Evolutionary conservation across 1,139 yeast species (phyloP), one percentile per base, ranked within the genome.

Genomic region (Taphrina pruni): DNA sequence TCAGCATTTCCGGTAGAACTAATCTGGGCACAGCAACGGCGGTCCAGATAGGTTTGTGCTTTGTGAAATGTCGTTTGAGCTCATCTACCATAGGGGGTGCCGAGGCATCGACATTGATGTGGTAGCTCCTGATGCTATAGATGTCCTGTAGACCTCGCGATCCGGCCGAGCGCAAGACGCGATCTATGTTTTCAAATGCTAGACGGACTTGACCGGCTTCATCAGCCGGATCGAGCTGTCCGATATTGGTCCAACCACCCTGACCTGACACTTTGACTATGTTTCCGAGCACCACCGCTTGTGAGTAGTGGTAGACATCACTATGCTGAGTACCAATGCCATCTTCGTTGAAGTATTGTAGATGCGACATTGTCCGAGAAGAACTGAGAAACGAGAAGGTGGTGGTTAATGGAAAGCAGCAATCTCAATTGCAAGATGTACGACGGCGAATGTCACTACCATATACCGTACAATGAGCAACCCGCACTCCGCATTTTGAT

Each of bases 191-290:
- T 14, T 11, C 43, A 39, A 9, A 39, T 9, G 14, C 43, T 39
- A 39, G 11, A 6, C 43, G 43, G 14, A 39, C 14, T 9, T 14
- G 14, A 1, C 14, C 14, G 11, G 43, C 14, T 1, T 39, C 11
- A 11, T 39, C 43, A 39, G 11, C 2, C 1, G 11, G 43, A 12
- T 46, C 51, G n/a, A 9, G 32, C 32, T 26, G 32, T 26, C 32
- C 32, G 32, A 1, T 26, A 26, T 26, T 41, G n/a, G 46, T 41
- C 46, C 46, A 41, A n/a, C 46, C 46, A n/a, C 46, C 46, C 6
- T 41, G 46, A 12, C 46, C 46, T 3, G 46, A 41, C n/a, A 41
- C n/a, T n/a, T 46, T n/a, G 51, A 46, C 26, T 46, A 46, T 17
- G 2, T 46, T n/a, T n/a, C n/a, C 20, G 4, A 12, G n/a, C 26